phyloP scores from a whole-genome alignment of 371 early-diverging fungal species.

The Nematocida ausubeli region DNA sequence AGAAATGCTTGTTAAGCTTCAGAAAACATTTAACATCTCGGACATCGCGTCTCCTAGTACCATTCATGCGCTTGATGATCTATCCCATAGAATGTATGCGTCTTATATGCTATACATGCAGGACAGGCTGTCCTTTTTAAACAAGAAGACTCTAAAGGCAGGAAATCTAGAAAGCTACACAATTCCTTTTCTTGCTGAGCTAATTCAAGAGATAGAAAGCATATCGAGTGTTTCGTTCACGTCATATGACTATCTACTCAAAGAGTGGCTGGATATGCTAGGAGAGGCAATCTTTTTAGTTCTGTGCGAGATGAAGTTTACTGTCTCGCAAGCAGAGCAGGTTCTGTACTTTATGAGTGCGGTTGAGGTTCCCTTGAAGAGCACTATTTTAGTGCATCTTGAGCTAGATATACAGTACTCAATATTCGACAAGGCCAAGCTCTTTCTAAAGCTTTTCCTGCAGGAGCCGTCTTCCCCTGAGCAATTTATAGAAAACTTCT shows the following conservation, averaged over 20 bases:
- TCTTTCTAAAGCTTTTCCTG: conserved; percentile 46
- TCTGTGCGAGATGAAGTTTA: neutral
- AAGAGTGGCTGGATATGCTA: conserved; percentile 47
- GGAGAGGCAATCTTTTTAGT: conserved; percentile 30
- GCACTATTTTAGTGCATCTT: neutral
- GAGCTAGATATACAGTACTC: conserved; percentile 15
- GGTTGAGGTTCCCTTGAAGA: conserved; percentile 39
- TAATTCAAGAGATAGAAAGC: conserved; percentile 15
- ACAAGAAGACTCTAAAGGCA: neutral
- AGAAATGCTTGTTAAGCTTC: conserved; percentile 38
- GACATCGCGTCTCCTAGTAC: conserved; percentile 12
- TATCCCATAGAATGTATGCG: conserved; percentile 16
- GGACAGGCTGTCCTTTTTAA: conserved; percentile 12
- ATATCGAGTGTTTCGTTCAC: conserved; percentile 11
- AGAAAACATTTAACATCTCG: conserved; percentile 19
- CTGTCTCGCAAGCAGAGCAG: conserved; percentile 4
- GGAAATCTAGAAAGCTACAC: neutral
- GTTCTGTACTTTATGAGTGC: conserved; percentile 42
- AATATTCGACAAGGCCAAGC: conserved; percentile 29
- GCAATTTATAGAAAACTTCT: conserved; percentile 33
- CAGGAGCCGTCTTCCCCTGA: conserved; percentile 13
- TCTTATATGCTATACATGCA: conserved; percentile 18
- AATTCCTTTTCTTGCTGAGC: neutral
- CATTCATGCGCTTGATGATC: conserved; percentile 17
- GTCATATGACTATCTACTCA: conserved; percentile 13